A percentile compares a stretch with the other conserved stretches of the same genome.
phyloP scores from a whole-genome alignment of 495 filamentous ascomycete species.

The Chaetomium cochliodes region DNA sequence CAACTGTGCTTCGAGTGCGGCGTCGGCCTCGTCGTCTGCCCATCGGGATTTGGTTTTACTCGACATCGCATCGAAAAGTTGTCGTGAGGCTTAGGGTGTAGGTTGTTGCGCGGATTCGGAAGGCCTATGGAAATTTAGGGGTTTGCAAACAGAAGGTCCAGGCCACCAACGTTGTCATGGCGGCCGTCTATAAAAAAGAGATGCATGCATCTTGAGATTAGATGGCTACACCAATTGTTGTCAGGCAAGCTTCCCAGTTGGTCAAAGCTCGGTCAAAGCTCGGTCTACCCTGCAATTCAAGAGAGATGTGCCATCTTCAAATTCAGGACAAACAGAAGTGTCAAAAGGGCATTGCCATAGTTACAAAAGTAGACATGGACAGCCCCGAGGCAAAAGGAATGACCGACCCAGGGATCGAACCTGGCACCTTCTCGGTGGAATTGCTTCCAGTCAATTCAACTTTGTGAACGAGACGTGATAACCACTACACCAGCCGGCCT shows the following conservation, averaged over 20 bases:
- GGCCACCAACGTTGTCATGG: neutral
- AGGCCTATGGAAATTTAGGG: neutral
- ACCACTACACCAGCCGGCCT: slow-evolving; percentile 30
- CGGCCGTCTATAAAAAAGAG: neutral
- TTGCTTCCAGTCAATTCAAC: neutral
- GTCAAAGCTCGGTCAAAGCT: slow-evolving; percentile 30
- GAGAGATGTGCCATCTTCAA: neutral
- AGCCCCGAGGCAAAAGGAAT: slow-evolving; percentile 10
- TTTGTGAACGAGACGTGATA: slow-evolving; percentile 33
- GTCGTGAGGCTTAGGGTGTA: neutral
- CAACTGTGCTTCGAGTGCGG: slow-evolving; percentile 64
- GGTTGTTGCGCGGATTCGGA: neutral
- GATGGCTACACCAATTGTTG: neutral
- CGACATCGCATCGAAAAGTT: slow-evolving; percentile 53
- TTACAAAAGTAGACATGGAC: neutral
- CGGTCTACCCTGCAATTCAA: neutral
- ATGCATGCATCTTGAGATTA: neutral
- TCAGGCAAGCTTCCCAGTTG: slow-evolving; percentile 11
- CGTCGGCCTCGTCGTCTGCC: slow-evolving; percentile 78
- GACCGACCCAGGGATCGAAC: slow-evolving; percentile 32
- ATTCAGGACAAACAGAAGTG: neutral
- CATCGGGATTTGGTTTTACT: slow-evolving; percentile 74
- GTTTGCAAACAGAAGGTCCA: neutral
- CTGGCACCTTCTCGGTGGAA: slow-evolving; percentile 29
- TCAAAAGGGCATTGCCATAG: neutral